phyloP scores from a whole-genome alignment of 73 alveolate species.

The Paramecium sexaurelia region DNA sequence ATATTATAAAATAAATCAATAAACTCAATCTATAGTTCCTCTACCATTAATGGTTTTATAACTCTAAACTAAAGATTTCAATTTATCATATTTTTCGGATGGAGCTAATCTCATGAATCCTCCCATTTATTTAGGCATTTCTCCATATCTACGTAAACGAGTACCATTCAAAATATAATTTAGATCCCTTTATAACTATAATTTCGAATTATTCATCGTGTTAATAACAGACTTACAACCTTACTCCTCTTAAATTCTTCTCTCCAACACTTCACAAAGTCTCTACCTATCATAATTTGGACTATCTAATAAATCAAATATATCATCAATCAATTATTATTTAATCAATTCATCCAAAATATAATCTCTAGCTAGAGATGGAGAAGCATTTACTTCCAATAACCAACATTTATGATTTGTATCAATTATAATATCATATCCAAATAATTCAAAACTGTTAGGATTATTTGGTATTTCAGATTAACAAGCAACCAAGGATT shows the following conservation, averaged over 20 bases:
- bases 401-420: conserved; percentile 88
- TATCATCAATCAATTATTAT: conserved; percentile 89
- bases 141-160: conserved; percentile 87
- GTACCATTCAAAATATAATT: conserved; percentile 90
- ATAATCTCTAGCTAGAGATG: conserved; percentile 91
- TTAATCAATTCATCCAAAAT: conserved; percentile 91
- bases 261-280: conserved; percentile 86
- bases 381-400: conserved; percentile 95
- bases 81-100: conserved; percentile 16
- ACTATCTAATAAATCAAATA: conserved; percentile 87
- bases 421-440: conserved; percentile 95
- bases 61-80: background rate
- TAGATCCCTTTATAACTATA: conserved; percentile 84
- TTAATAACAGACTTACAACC: conserved; percentile 77
- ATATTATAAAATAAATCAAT: background rate
- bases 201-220: conserved; percentile 75
- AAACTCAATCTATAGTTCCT: conserved; percentile 39
- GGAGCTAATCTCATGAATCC: conserved; percentile 50
- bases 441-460: conserved; percentile 95
- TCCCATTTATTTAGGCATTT: conserved; percentile 76
- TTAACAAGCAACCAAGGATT: conserved; percentile 52
- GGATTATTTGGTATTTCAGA: conserved; percentile 89
- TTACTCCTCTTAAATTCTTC: conserved; percentile 85
- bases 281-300: conserved; percentile 86
- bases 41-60: conserved; percentile 34